These are phyloP conservation scores for Sedum album DNA, from an alignment of 164 flowering plant species.

Conservation along the genomic window DNA sequence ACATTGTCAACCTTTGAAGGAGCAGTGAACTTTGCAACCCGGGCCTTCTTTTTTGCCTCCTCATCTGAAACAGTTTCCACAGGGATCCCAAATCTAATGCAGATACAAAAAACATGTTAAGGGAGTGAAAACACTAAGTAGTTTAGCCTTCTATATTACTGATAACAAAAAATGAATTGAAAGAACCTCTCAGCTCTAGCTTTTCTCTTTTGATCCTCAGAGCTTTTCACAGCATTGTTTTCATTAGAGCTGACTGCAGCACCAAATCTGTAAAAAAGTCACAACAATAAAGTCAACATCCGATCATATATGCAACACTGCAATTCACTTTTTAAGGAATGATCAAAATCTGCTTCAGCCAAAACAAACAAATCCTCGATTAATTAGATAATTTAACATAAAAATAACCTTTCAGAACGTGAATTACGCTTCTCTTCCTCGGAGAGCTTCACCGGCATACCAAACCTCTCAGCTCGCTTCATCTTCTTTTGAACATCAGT, in stretches of 20 bases:
- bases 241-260: constrained; percentile 24
- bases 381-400: not conserved
- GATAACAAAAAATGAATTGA: not conserved
- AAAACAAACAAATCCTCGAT: not conserved
- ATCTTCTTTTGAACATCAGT: constrained; percentile 49
- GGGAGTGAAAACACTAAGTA: not conserved
- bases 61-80: constrained; percentile 37
- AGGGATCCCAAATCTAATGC: constrained; percentile 62
- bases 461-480: constrained; percentile 69
- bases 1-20: constrained; percentile 33
- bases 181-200: constrained; percentile 91
- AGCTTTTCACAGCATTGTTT: constrained; percentile 31
- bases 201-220: constrained; percentile 85
- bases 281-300: not conserved
- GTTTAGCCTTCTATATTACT: not conserved
- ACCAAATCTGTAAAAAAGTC: constrained; percentile 62
- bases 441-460: constrained; percentile 49
- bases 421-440: constrained; percentile 59
- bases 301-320: not conserved
- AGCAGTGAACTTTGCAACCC: constrained; percentile 62
- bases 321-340: not conserved
- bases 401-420: constrained; percentile 53
- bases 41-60: constrained; percentile 87
- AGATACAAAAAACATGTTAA: not conserved
- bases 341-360: not conserved